Evolutionary conservation across 1,139 yeast species (phyloP), one percentile per base, ranked within the genome.

Genomic region (Candida freyschussii): DNA sequence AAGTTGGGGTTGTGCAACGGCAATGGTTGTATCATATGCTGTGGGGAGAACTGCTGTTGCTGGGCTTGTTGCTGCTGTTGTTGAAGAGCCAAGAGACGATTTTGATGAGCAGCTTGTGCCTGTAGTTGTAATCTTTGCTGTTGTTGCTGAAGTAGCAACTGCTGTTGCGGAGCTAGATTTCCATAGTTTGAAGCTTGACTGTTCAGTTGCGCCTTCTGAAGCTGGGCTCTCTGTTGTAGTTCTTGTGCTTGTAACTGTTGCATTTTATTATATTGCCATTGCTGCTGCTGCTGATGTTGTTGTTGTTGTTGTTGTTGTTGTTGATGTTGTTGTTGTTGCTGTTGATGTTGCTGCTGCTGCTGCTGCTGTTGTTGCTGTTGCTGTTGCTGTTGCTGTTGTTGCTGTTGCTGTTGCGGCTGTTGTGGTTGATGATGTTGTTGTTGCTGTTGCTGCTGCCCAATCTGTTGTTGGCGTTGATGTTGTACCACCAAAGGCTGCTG

Each of bases 211-310:
- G 41, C 39, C 28, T 48, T 47, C 13, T 47, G 52, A 13, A 48
- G 17, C 19, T 48, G 52, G 4, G 42, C 45, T 17, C 50, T 18
- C 22, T 47, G 52, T 31, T 45, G 51, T 7, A 43, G 19, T 20
- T 47, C 50, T 21, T 44, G 46, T 6, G 41, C 39, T 29, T 42
- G 48, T 22, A 36, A 16, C 24, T 42, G 47, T 28, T 47, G 52
- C 32, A 43, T 36, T 30, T 46, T 44, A 24, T 39, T 43, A 21
- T 30, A 37, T 23, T 44, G 50, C 50, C 46, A 43, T 21, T 40
- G 50, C 27, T 25, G 36, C 15, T 24, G 36, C 21, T 36, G 38
- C 11, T 20, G 29, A 12, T 18, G 34, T 11, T 26, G 41, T 11
- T 33, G 42, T 17, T 32, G 42, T 7, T 27, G 27, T 22, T 32